phyloP scores from a whole-genome alignment of 1,139 yeast genomes.

The Debaryomyces nepalensis region DNA sequence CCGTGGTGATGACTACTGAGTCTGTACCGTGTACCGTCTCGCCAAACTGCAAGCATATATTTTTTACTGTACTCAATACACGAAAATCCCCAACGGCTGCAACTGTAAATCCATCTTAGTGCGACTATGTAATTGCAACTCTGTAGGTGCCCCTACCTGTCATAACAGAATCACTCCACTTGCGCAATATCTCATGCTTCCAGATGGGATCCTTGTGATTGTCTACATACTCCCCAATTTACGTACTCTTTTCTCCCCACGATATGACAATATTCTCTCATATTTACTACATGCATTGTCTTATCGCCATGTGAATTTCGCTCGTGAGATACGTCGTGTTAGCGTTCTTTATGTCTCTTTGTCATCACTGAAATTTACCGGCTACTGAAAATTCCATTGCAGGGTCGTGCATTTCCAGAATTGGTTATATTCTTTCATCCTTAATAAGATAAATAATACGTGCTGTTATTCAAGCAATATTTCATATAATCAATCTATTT shows the following conservation, averaged over 20 bases:
- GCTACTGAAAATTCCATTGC: neutral
- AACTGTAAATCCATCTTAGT: neutral
- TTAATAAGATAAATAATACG: constrained; percentile 6
- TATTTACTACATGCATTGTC: neutral
- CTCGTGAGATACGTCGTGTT: too few species aligned
- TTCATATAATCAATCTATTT: constrained; percentile 9
- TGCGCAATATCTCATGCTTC: neutral
- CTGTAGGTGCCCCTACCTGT: neutral
- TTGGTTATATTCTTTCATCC: constrained; percentile 3
- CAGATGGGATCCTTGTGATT: neutral
- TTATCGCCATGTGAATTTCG: neutral
- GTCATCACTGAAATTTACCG: constrained; percentile 4
- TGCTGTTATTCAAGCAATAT: neutral
- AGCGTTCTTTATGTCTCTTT: too few species aligned
- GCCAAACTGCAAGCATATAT: too few species aligned
- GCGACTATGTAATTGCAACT: neutral
- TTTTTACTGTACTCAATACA: neutral
- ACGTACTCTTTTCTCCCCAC: neutral
- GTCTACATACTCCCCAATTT: neutral
- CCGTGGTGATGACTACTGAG: constrained; percentile 88
- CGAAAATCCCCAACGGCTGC: too few species aligned
- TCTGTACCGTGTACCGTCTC: too few species aligned
- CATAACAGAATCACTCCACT: neutral
- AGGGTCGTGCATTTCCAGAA: constrained; percentile 5
- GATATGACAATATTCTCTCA: neutral